Base-by-base conservation (phyloP, 1,284 basidiomycete species). In the Cutaneotrichosporon spelunceum region DNA sequence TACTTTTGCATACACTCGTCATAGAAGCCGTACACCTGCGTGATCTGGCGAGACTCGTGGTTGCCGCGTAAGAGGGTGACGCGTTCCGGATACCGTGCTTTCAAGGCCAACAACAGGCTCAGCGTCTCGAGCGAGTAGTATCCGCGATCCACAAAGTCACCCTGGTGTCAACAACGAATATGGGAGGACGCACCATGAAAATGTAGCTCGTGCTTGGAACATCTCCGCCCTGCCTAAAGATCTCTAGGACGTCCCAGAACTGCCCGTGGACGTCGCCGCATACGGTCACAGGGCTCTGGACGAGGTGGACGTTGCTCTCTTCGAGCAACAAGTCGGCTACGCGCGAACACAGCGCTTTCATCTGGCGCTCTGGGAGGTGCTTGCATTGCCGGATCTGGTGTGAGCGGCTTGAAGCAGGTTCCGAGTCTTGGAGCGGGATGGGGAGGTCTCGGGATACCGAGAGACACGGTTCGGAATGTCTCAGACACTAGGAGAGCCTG, bases 1-100 rank as follows among this genome's bases (percentile, higher is more conserved):
- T 96, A 97, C 77, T 96, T 97, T 78, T 92, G 89, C 79, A 94
- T 93, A 72, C 93, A 96, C 79, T 97, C 93, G 74, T 96, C 93
- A 75, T 97, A 98, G 79, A 98, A 98, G 16, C 94, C 94, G 68
- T 98, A 98, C 2, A 97, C 94, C 73, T 98, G 94, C 1, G 95
- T 98, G 70, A 98, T 97, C 76, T 97, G 94, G 68, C 95, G 82
- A 71, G 88, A 91, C 78, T 97, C 95, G 75, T 98, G 95, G 78
- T 98, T 98, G 50, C 94, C 94, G 63, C 94, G 83, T 13, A 98
- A 82, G 4, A 98, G 81, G 0, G 92, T 96, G 61, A 98, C 88
- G 69, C 87, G 87, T 77, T 96, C 91, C 8, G 94, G 94, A 79
- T 94, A 95, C 91, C 91, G 85, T 50, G 93, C 94, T 79, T 98